Evolutionary conservation across 768 basidiomycete genomes (phyloP).

Genomic region (Russula abietina): DNA sequence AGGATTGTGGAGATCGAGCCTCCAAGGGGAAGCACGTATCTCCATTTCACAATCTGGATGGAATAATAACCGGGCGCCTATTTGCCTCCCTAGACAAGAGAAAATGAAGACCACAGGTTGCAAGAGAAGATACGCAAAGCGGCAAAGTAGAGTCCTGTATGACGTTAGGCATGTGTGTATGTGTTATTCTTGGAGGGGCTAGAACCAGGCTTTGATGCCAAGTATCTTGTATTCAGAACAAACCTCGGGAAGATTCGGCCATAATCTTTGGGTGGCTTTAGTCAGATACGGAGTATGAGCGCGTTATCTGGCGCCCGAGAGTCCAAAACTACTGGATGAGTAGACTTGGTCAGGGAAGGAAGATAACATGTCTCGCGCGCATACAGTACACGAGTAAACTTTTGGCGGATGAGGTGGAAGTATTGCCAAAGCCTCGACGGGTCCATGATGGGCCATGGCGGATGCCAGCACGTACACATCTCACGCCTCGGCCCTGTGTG

Average conservation of each 20-base stretch:
- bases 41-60: background rate
- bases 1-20: background rate
- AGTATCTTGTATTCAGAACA: background rate
- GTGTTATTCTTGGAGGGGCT: no score
- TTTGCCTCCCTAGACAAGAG: background rate
- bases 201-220: conserved; percentile 1
- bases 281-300: background rate
- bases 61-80: background rate
- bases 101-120: background rate
- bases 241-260: background rate
- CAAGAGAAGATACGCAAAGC: background rate
- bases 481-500: background rate
- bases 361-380: background rate
- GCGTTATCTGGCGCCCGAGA: conserved; percentile 8
- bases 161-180: background rate
- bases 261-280: background rate
- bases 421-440: background rate
- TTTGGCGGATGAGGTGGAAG: background rate
- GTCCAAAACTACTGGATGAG: background rate
- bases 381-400: background rate
- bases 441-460: background rate
- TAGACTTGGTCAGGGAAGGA: background rate
- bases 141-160: background rate
- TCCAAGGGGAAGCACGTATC: conserved; percentile 1
- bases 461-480: background rate